phyloP scores from a whole-genome alignment of 495 filamentous ascomycete genomes.

The Pyrenula massariospora region DNA sequence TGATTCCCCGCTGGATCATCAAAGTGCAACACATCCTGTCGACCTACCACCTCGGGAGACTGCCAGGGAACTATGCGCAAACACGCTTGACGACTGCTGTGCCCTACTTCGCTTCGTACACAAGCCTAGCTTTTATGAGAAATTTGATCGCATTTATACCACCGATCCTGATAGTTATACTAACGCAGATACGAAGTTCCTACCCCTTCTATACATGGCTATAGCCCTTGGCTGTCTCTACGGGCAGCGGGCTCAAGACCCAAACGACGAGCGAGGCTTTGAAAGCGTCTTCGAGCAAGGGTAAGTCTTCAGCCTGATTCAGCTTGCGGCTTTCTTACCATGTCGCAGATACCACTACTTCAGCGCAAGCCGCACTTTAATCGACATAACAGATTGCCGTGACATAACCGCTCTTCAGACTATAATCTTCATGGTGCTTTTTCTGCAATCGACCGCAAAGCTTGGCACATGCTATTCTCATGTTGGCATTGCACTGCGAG shows the following conservation, averaged over 20 bases:
- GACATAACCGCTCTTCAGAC: constrained; percentile 78
- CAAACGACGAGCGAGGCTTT: constrained; percentile 45
- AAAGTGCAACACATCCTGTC: constrained; percentile 37
- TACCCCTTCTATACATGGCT: constrained; percentile 73
- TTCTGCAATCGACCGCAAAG: constrained; percentile 82
- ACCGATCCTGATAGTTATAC: constrained; percentile 54
- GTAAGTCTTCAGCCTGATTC: constrained; percentile 27
- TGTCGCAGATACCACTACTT: constrained; percentile 71
- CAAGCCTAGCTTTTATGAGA: constrained; percentile 68
- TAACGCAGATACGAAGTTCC: constrained; percentile 65
- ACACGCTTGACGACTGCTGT: constrained; percentile 73
- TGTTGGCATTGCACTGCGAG: constrained; percentile 79
- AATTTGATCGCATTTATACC: constrained; percentile 71
- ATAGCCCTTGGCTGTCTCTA: constrained; percentile 86
- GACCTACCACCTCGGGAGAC: constrained; percentile 61
- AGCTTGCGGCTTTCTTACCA: not conserved
- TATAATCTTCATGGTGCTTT: constrained; percentile 84
- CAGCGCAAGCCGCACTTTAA: constrained; percentile 61
- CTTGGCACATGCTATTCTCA: constrained; percentile 90
- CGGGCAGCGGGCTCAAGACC: constrained; percentile 34
- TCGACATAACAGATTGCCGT: constrained; percentile 86
- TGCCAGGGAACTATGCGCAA: constrained; percentile 58
- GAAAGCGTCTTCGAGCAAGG: constrained; percentile 70
- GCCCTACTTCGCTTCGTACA: constrained; percentile 81
- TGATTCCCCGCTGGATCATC: constrained; percentile 46